Evolutionary conservation across 805 yeast genomes (phyloP).

Genomic region (Tanozyma kutaoensis): DNA sequence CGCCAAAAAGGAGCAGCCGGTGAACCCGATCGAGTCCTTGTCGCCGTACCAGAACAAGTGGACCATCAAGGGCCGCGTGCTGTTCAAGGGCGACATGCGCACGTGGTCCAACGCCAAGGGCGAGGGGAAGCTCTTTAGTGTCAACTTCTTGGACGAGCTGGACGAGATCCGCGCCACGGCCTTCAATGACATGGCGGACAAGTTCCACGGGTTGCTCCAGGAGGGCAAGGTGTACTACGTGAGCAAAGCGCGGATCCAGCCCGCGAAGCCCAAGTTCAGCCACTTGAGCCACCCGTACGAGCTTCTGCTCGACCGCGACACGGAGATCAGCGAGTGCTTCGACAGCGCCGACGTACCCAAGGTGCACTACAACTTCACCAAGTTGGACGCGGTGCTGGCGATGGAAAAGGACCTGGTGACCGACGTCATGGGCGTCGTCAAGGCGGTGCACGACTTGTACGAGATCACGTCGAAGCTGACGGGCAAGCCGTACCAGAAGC

Average conservation of each 20-base stretch:
- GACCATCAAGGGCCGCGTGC: constrained; percentile 89
- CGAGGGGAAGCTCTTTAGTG: constrained; percentile 81
- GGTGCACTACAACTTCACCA: constrained; percentile 62
- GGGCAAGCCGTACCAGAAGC: constrained; percentile 84
- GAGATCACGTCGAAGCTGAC: constrained; percentile 78
- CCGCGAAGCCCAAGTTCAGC: constrained; percentile 78
- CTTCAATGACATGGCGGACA: constrained; percentile 77
- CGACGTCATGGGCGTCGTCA: constrained; percentile 82
- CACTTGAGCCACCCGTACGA: constrained; percentile 83
- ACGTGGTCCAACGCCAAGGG: constrained; percentile 82
- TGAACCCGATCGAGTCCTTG: constrained; percentile 70
- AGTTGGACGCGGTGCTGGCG: constrained; percentile 50
- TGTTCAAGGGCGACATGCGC: constrained; percentile 76
- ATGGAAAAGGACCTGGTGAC: constrained; percentile 59
- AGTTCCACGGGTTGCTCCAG: constrained; percentile 58
- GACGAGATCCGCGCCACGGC: constrained; percentile 96
- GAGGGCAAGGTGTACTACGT: constrained; percentile 86
- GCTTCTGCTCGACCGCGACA: constrained; percentile 66
- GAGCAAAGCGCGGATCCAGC: constrained; percentile 66
- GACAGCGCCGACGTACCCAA: constrained; percentile 61
- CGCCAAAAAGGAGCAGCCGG: constrained; percentile 11
- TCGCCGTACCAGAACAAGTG: constrained; percentile 87
- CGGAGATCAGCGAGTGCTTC: constrained; percentile 56
- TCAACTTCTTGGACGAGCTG: constrained; percentile 82
- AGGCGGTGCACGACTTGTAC: constrained; percentile 59